Percentiles rank a stretch among this genome's conserved stretches.
Conservation (phyloP, 176 grass and related monocot genomes). For the Themeda triandra region DNA sequence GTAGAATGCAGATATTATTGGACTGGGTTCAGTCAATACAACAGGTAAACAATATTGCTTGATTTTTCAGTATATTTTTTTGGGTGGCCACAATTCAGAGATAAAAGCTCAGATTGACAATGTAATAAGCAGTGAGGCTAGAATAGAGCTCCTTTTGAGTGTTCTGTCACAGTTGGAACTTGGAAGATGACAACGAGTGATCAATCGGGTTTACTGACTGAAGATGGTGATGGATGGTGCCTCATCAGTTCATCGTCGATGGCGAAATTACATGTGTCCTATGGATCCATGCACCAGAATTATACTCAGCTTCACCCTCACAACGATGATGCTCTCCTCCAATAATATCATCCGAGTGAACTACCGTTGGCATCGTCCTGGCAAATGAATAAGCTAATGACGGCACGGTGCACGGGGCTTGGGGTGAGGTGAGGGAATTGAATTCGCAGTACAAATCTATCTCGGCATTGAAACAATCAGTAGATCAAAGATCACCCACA, state of each 20-base stretch:
- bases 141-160: too few relatives aligned
- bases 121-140: not conserved
- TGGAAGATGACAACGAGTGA: not conserved
- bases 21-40: not conserved
- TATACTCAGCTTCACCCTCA: not conserved
- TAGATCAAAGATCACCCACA: not conserved
- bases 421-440: too few relatives aligned
- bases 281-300: not conserved
- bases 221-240: too few relatives aligned
- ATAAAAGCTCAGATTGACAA: not conserved
- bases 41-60: not conserved
- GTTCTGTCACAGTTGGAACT: not conserved
- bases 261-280: not conserved
- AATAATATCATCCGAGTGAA: not conserved
- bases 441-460: not conserved
- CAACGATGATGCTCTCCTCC: too few relatives aligned
- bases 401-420: too few relatives aligned
- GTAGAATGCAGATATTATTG: not conserved
- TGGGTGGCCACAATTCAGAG: not conserved
- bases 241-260: not conserved
- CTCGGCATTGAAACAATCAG: not conserved
- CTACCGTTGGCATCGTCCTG: constrained; percentile 20
- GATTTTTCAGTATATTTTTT: not conserved
- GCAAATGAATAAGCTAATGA: constrained; percentile 10
- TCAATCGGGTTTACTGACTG: too few relatives aligned